These are phyloP conservation scores for Grosmannia serpens DNA, from an alignment of 2,329 filamentous ascomycete genomes.

Conservation along the genomic window DNA sequence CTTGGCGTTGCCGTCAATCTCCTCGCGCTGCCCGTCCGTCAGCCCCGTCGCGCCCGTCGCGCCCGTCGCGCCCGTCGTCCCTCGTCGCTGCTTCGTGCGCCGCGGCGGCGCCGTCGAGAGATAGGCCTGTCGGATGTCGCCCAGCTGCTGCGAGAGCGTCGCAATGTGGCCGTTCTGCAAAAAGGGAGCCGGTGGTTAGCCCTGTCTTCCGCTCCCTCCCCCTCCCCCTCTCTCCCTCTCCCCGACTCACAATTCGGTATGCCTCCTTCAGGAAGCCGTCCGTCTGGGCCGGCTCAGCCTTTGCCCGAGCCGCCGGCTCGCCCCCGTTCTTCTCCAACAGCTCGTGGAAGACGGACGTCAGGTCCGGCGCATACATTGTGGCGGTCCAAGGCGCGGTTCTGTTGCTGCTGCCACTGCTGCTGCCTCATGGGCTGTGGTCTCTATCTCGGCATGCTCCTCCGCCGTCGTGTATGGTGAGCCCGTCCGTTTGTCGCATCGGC, in stretches of 20 bases:
- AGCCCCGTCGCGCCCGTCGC: slow-evolving; percentile 37
- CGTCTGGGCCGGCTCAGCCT: slow-evolving; percentile 40
- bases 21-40: slow-evolving; percentile 71
- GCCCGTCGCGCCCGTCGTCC: slow-evolving; percentile 33
- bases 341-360: slow-evolving; percentile 59
- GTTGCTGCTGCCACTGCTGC: neutral
- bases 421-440: neutral
- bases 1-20: slow-evolving; percentile 80
- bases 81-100: slow-evolving; percentile 29
- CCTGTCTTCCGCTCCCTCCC: neutral
- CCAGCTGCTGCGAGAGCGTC: slow-evolving; percentile 69
- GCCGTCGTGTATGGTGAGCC: neutral
- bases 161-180: slow-evolving; percentile 70
- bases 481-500: neutral
- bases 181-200: neutral
- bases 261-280: slow-evolving; percentile 91
- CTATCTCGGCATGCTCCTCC: neutral
- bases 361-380: slow-evolving; percentile 33
- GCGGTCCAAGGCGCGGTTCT: neutral
- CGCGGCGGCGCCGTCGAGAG: slow-evolving; percentile 67
- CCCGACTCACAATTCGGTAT: slow-evolving; percentile 65
- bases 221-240: neutral
- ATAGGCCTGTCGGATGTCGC: slow-evolving; percentile 77
- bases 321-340: slow-evolving; percentile 37
- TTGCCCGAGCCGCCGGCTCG: slow-evolving; percentile 12